Conservation (phyloP, 2,329 filamentous ascomycete species). For the Claviceps sp. region DNA sequence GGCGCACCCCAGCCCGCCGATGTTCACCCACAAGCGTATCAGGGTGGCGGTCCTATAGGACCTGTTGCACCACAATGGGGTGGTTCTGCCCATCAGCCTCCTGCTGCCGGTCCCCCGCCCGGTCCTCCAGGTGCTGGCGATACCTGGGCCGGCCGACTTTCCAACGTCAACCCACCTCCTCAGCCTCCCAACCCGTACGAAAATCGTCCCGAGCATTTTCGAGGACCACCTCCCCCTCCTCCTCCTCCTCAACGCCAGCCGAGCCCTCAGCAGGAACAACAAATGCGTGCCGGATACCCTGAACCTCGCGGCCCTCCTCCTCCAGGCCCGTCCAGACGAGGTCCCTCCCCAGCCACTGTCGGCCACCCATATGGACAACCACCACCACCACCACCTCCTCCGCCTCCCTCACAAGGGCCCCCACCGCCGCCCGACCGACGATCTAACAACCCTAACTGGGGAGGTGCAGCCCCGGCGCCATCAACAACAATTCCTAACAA, state of each 20-base stretch:
- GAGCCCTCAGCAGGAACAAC: slow-evolving; percentile 58
- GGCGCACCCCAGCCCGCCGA: slow-evolving; percentile 85
- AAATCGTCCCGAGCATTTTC: slow-evolving; percentile 49
- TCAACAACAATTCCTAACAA: slow-evolving; percentile 24
- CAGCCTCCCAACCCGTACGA: slow-evolving; percentile 76
- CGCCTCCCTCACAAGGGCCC: slow-evolving; percentile 27
- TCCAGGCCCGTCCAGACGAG: slow-evolving; percentile 33
- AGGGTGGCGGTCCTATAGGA: slow-evolving; percentile 65
- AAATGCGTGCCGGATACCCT: slow-evolving; percentile 49
- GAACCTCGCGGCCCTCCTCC: slow-evolving; percentile 19
- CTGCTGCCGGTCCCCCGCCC: slow-evolving; percentile 43
- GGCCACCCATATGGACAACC: slow-evolving; percentile 33
- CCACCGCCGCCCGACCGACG: slow-evolving; percentile 40
- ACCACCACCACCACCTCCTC: slow-evolving; percentile 13
- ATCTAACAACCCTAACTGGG: slow-evolving; percentile 46
- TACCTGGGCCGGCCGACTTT: slow-evolving; percentile 51
- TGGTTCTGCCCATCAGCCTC: slow-evolving; percentile 49
- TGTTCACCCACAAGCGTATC: slow-evolving; percentile 89
- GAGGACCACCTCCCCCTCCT: slow-evolving; percentile 52
- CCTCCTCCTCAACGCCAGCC: slow-evolving; percentile 57
- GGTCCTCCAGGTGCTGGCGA: slow-evolving; percentile 45
- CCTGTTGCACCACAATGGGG: slow-evolving; percentile 86
- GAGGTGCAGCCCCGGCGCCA: slow-evolving; percentile 35
- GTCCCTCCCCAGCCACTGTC: slow-evolving; percentile 27
- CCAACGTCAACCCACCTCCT: slow-evolving; percentile 64